Percentiles rank a stretch among this genome's conserved stretches.
These are phyloP conservation scores for Solanum pennellii DNA, from an alignment of 257 asterid species.

Conservation along the genomic window DNA sequence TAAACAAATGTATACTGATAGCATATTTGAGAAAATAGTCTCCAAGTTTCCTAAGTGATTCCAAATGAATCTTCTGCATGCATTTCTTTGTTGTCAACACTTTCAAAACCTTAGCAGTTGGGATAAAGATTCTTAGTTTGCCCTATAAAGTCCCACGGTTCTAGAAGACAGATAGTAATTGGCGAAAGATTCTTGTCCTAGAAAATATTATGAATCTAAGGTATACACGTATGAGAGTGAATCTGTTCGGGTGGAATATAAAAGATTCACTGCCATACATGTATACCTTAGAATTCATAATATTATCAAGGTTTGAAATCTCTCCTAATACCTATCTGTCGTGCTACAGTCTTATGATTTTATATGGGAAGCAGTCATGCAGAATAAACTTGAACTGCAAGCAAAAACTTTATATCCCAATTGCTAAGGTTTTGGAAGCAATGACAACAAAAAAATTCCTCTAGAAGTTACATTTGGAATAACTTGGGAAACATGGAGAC, in stretches of 20 bases:
- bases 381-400: too few relatives aligned
- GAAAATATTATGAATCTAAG: not conserved
- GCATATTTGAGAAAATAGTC: not conserved
- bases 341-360: not conserved
- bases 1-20: too few relatives aligned
- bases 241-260: too few relatives aligned
- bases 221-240: too few relatives aligned
- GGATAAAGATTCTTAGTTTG: not conserved
- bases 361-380: not conserved
- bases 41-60: not conserved
- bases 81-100: not conserved
- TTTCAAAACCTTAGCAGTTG: too few relatives aligned
- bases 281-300: not conserved
- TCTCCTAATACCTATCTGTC: too few relatives aligned
- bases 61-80: not conserved
- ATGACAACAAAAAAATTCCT: slow-evolving; percentile 60
- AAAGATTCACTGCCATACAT: too few relatives aligned
- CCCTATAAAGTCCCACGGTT: too few relatives aligned
- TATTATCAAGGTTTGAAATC: not conserved
- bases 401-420: not conserved
- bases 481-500: slow-evolving; percentile 79
- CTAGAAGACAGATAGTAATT: too few relatives aligned
- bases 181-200: not conserved
- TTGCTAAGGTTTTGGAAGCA: slow-evolving; percentile 43
- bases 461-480: too few relatives aligned